Percentiles rank a stretch among this genome's conserved stretches.
These are phyloP conservation scores for Jackrogersella minutella DNA, from an alignment of 495 filamentous ascomycete species.

Conservation along the genomic window DNA sequence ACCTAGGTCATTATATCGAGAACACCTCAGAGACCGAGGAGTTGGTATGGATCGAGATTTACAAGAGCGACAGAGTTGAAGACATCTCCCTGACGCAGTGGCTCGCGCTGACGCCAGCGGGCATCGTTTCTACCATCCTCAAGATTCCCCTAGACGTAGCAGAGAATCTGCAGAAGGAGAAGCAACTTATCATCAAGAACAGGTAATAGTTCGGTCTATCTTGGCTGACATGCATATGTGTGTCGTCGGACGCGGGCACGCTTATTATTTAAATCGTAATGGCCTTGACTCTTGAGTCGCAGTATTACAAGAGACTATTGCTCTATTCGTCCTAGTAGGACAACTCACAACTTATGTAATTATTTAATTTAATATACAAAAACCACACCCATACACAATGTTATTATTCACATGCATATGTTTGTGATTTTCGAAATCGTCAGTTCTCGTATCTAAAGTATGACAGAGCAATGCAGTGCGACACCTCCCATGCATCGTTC, in stretches of 20 bases:
- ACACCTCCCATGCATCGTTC: neutral
- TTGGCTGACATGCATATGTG: neutral
- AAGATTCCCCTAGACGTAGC: conserved; percentile 66
- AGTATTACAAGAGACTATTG: neutral
- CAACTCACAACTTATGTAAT: neutral
- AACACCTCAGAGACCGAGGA: conserved; percentile 68
- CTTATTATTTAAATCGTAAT: neutral
- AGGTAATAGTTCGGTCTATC: conserved; percentile 6
- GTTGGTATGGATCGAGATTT: conserved; percentile 71
- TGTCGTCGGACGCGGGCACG: neutral
- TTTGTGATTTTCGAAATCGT: neutral
- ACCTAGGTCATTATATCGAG: conserved; percentile 66
- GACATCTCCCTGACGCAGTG: conserved; percentile 71
- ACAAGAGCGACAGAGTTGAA: conserved; percentile 68
- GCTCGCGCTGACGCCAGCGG: conserved; percentile 68
- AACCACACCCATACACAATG: neutral
- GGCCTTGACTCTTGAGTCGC: neutral
- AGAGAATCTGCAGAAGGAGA: conserved; percentile 67
- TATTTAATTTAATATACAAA: neutral
- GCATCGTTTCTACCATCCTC: conserved; percentile 64
- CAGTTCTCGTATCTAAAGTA: neutral
- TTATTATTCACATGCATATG: neutral
- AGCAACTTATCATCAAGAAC: conserved; percentile 61
- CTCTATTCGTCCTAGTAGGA: neutral
- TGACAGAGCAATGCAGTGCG: neutral